Evolutionary conservation across 1,284 basidiomycete species (phyloP), one percentile per base, ranked within the genome.

Genomic region (Ustilago crameri): DNA sequence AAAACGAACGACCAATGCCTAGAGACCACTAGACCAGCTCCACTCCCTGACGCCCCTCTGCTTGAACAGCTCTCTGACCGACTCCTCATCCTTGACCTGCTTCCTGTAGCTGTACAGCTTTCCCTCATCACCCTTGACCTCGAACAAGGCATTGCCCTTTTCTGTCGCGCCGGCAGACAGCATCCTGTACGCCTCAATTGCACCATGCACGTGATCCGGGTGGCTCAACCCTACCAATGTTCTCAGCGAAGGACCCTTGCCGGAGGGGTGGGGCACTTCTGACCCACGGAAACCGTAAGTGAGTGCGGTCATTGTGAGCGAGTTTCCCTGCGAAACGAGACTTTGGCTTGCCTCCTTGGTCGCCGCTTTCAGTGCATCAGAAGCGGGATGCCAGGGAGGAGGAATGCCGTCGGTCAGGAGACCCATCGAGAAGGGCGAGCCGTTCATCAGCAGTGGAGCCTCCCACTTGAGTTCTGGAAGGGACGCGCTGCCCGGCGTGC

Each of bases 341-440:
- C 17, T 47, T 4, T 27, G 35, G 40, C 54, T 55, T 1, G 75
- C 74, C 22, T 70, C 63, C 7, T 53, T 49, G 20, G 72, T 80
- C 8, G 87, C 88, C 5, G 84, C 80, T 42, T 83, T 85, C 49
- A 93, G 77, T 12, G 82, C 84, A 5, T 83, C 76, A 5, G 90
- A 87, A 3, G 92, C 92, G 9, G 95, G 94, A 81, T 97, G 95
- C 95, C 95, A 98, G 0, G 82, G 51, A 0, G 92, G 92, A 2
- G 89, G 87, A 0, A 85, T 86, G 3, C 83, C 74, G 4, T 87
- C 85, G 0, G 91, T 91, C 38, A 98, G 87, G 1, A 97, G 87
- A 0, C 92, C 93, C 95, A 98, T 98, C 75, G 89, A 90, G 51
- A 98, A 87, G 3, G 95, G 95, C 0, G 93, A 93, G 5, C 94